Base-by-base conservation (phyloP, 148 eudicot genomes). In the Persicaria tinctoria region DNA sequence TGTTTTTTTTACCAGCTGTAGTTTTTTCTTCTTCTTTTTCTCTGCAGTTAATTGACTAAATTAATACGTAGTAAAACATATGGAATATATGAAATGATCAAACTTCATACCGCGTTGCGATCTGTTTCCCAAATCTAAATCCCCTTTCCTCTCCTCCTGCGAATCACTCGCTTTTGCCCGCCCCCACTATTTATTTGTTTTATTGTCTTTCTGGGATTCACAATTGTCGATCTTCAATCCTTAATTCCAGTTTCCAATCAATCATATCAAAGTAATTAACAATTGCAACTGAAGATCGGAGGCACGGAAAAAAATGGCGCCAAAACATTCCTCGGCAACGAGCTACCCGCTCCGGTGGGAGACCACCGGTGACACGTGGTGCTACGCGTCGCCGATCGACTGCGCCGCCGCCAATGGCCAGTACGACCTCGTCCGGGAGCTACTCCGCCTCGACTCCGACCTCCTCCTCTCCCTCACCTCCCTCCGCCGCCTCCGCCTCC, bases 331-430 rank as follows among this genome's bases (percentile, higher is more conserved):
- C 44, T 41, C 44, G 70, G 13, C 70, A 18, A 66, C 17, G 5
- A 5, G 8, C 70, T 85, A 91, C 70, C 96, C 96, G 5, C 82
- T 94, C 7, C 80, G 98, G 75, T 95, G 97, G 97, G 97, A 95
- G 79, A 95, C 97, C 84, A 92, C 98, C 9, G 96, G 98, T 9
- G 98, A 95, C 64, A 93, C 92, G 51, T 95, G 97, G 96, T 95
- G 98, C 97, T 95, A 90, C 72, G 98, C 96, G 49, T 85, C 93
- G 8, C 98, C 98, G 41, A 87, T 95, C 55, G 98, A 95, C 72
- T 92, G 85, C 85, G 98, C 98, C 5, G 96, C 98, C 5, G 97
- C 98, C 56, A 92, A 90, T 74, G 98, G 98, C 17, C 96, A 90
- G 79, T 95, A 80, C 79, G 97, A 95, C 45, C 80, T 95, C 70